Evolutionary conservation across 208 protist species (phyloP).

Genomic region (Acanthamoeba healyi): DNA sequence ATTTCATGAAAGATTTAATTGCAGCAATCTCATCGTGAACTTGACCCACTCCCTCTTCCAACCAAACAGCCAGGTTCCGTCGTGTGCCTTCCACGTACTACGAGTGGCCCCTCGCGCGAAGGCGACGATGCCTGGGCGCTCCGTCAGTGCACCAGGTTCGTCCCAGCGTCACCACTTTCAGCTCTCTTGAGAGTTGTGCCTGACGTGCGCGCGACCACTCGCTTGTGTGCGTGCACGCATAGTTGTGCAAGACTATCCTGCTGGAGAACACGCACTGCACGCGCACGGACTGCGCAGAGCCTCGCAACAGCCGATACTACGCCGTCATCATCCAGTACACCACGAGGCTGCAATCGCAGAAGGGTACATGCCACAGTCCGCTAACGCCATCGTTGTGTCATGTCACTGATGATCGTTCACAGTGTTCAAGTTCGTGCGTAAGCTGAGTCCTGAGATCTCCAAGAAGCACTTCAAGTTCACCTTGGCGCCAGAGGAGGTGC

Average conservation of each 20-base stretch:
- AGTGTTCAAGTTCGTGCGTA: conserved; percentile 74
- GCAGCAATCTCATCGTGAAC: background rate
- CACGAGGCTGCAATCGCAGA: conserved; percentile 69
- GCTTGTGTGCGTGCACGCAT: conserved; percentile 76
- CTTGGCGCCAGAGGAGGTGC: conserved; percentile 64
- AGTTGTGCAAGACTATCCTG: conserved; percentile 95
- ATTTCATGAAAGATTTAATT: background rate
- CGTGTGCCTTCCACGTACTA: conserved; percentile 95
- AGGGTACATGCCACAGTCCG: too few relatives aligned
- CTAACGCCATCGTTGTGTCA: too few relatives aligned
- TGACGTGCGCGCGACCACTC: background rate
- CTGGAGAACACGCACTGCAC: conserved; percentile 95
- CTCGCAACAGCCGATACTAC: conserved; percentile 80
- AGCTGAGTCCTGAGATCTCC: conserved; percentile 42
- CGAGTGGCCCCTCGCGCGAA: conserved; percentile 90
- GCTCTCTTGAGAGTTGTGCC: background rate
- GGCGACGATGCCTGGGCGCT: conserved; percentile 79
- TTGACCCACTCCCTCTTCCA: background rate
- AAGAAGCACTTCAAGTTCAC: conserved; percentile 78
- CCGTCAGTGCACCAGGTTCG: background rate
- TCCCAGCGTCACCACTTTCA: background rate
- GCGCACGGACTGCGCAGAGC: conserved; percentile 87
- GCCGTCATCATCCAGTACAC: conserved; percentile 79
- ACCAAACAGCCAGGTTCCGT: conserved; percentile 83
- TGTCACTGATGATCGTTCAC: too few relatives aligned